Percentiles rank a stretch among this genome's conserved stretches.
Conservation (phyloP, 2,329 filamentous ascomycete species). For the Fusarium chaquense region DNA sequence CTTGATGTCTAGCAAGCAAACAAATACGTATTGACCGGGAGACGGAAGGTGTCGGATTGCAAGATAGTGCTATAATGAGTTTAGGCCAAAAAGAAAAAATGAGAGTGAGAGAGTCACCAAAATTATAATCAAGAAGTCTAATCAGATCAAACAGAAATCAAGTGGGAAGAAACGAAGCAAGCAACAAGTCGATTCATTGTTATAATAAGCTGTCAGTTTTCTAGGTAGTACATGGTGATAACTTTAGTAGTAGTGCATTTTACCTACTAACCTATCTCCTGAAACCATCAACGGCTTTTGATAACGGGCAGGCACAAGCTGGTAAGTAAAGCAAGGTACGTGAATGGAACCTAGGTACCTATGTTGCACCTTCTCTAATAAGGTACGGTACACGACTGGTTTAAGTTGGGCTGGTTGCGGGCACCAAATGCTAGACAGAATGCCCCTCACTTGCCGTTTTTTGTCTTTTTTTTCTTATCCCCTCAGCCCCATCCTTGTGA, state of each 20-base stretch:
- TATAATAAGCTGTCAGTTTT: background rate
- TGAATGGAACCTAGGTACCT: background rate
- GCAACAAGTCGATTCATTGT: background rate
- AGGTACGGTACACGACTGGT: conserved; percentile 1
- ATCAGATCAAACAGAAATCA: background rate
- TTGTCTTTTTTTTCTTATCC: conserved; percentile 18
- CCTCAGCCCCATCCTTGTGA: conserved; percentile 25
- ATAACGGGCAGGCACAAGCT: conserved; percentile 16
- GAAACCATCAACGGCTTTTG: conserved; percentile 22
- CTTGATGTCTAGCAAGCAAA: conserved; percentile 25
- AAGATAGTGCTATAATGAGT: conserved; percentile 26
- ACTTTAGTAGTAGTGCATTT: background rate
- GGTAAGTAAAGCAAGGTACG: background rate
- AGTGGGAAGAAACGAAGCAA: background rate
- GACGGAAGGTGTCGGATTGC: conserved; percentile 36
- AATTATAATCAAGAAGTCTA: background rate
- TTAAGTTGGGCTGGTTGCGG: conserved; percentile 23
- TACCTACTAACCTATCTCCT: background rate
- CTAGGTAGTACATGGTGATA: background rate
- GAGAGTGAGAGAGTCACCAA: background rate
- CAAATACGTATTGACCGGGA: conserved; percentile 13
- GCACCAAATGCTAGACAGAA: conserved; percentile 11
- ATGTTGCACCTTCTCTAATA: background rate
- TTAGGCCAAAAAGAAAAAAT: conserved; percentile 16
- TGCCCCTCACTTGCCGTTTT: conserved; percentile 36